Evolutionary conservation across 106 monocot genomes (phyloP), one percentile per base, ranked within the genome.

Genomic region (Gastrodia elata): DNA sequence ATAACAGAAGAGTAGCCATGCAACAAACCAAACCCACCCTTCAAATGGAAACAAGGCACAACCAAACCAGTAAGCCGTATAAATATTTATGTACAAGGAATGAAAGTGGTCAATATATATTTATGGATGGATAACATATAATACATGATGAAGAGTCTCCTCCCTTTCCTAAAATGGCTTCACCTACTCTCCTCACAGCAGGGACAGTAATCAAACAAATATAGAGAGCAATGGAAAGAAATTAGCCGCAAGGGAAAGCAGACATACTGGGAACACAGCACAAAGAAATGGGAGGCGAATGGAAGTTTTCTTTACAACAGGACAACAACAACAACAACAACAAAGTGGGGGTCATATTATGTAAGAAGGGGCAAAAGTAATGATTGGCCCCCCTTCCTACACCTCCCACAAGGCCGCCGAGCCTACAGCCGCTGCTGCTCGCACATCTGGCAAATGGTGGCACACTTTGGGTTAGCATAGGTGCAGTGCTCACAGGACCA

Each of bases 401-500:
- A n/a, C n/a, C n/a, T n/a, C n/a, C n/a, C n/a, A n/a, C n/a, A n/a
- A n/a, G n/a, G n/a, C n/a, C n/a, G n/a, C n/a, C n/a, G n/a, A n/a
- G n/a, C n/a, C n/a, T n/a, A n/a, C n/a, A n/a, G n/a, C 35, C 79
- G 70, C 20, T 71, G 85, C 40, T 77, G 79, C 58, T 80, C 75
- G 24, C 94, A 91, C 75, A 84, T 76, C 49, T 78, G 80, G 42
- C 94, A 94, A 22, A 71, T 71, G 35, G 70, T 77, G 39, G 71
- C 46, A 6, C 83, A 72, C 5, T 41, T 83, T 6, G 77, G 69
- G 75, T 91, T 89, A 4, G 83, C 82, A 40, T 38, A 94, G 38
- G 88, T 91, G 72, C 91, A 91, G 40, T 83, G 78, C 13, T 87
- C 89, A 30, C 94, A 94, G 0, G 85, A 80, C 86, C 94, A 91